phyloP scores from a whole-genome alignment of 768 basidiomycete species.

The Mycena epipterygia region DNA sequence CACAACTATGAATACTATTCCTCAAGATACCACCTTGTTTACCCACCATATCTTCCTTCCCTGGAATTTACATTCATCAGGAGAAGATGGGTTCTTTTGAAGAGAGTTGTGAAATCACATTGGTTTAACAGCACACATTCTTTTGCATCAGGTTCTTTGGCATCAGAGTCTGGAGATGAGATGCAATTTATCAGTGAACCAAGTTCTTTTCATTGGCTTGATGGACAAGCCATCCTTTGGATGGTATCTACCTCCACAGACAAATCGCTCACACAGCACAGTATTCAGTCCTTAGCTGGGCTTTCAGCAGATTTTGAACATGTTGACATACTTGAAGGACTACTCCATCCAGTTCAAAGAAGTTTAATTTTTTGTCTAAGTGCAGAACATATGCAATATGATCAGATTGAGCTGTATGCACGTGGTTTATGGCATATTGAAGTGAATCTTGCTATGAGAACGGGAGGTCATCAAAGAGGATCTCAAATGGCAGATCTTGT shows the following conservation, averaged over 20 bases:
- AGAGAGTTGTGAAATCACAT: not conserved
- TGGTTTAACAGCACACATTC: not conserved
- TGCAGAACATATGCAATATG: constrained; percentile 12
- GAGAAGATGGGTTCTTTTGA: not conserved
- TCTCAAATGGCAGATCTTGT: constrained; percentile 20
- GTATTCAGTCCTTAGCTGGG: constrained; percentile 26
- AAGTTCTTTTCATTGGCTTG: constrained; percentile 16
- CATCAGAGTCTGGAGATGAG: constrained; percentile 17
- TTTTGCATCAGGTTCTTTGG: not conserved
- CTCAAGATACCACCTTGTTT: constrained; percentile 6
- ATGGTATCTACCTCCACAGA: constrained; percentile 23
- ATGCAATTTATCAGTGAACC: constrained; percentile 21
- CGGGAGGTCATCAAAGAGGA: constrained; percentile 16
- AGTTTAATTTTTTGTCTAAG: constrained; percentile 14
- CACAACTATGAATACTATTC: constrained; percentile 7
- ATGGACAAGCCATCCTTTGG: constrained; percentile 29
- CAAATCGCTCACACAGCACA: constrained; percentile 18
- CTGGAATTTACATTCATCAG: not conserved
- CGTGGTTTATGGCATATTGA: constrained; percentile 27
- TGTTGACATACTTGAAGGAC: constrained; percentile 12
- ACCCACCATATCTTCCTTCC: constrained; percentile 13
- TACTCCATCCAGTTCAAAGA: constrained; percentile 16
- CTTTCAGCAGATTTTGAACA: constrained; percentile 24
- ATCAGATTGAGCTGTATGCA: constrained; percentile 25
- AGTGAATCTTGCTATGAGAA: constrained; percentile 21